Evolutionary conservation across 2,329 filamentous ascomycete genomes (phyloP).

Genomic region (Stemphylium beticola): DNA sequence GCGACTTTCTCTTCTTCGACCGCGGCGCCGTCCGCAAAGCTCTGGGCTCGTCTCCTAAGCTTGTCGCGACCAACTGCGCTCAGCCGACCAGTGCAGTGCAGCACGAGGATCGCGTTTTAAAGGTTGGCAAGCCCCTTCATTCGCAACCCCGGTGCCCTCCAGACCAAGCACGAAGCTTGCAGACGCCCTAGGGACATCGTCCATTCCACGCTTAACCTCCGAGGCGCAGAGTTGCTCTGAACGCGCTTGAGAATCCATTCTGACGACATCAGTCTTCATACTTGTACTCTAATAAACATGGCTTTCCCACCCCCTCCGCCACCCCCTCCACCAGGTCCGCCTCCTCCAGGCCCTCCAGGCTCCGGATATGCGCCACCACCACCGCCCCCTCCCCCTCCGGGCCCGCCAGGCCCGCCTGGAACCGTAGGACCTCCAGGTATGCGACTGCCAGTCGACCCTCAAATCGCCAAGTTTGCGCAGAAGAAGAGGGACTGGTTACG

Average conservation of each 20-base stretch:
- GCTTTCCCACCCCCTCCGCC: conserved; percentile 36
- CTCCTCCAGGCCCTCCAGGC: conserved; percentile 36
- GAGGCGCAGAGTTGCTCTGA: neutral
- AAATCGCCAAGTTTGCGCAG: conserved; percentile 91
- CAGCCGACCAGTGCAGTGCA: conserved; percentile 12
- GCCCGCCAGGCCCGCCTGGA: conserved; percentile 59
- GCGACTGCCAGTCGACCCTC: conserved; percentile 78
- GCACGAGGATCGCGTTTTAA: conserved; percentile 3
- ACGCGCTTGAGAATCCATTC: conserved; percentile 1
- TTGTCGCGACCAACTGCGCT: conserved; percentile 23
- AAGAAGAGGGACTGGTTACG: conserved; percentile 99
- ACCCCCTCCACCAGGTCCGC: conserved; percentile 31
- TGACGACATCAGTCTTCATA: conserved; percentile 1
- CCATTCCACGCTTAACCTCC: neutral
- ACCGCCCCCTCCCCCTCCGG: conserved; percentile 65
- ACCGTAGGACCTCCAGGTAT: conserved; percentile 66
- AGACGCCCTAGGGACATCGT: neutral
- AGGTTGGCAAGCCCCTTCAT: neutral
- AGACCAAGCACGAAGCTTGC: neutral
- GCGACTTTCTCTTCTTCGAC: conserved; percentile 28
- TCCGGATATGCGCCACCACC: conserved; percentile 54
- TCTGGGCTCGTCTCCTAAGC: conserved; percentile 30
- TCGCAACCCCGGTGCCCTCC: neutral
- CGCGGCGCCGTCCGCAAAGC: conserved; percentile 37
- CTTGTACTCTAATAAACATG: conserved; percentile 22